Base-by-base conservation (phyloP, 2,329 filamentous ascomycete genomes). In the Xylaria sp. region DNA sequence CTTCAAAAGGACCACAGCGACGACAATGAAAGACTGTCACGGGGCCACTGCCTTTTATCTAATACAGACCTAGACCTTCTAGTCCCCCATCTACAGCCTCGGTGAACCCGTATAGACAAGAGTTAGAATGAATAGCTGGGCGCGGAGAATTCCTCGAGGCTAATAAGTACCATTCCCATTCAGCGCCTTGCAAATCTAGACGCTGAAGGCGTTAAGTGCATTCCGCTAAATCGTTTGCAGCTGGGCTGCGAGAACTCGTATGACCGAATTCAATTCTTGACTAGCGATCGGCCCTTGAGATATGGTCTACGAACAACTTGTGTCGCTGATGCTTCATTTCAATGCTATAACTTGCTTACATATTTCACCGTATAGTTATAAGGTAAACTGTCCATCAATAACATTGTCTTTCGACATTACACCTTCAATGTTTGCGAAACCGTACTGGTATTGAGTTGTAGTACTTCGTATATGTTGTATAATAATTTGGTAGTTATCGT, bases 71-170 rank as follows among this genome's bases (percentile, higher is more conserved):
- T 38, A 56, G 51, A 36, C 51, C 31, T 57, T 26, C 36, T 26
- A 15, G 13, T 13, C 28, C 11, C 36, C 11, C 26, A 13, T 40
- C 44, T 38, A 36, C 42, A 56, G 61, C 9, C 61, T 56, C 51
- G 61, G 53, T 58, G 61, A 64, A 42, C 31, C 42, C 31, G 53
- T 38, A 15, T 17, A 28, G 44, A 59, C 54, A 44, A 23, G n/a
- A 49, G 42, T 28, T 49, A 26, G 40, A 69, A 61, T 36, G 46
- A 63, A 61, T 61, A 63, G 51, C 68, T 63, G 68, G 54, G 51
- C 59, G 63, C 59, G 60, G 65, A 63, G 62, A 49, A 36, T 40
- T 36, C 54, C 60, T 33, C 33, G 11, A 23, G 44, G 44, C 62
- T 44, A 61, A 33, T 26, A 63, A 61, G 15, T 31, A 54, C 23